phyloP scores from a whole-genome alignment of 78 protist genomes.

The Polysphondylium violaceum region DNA sequence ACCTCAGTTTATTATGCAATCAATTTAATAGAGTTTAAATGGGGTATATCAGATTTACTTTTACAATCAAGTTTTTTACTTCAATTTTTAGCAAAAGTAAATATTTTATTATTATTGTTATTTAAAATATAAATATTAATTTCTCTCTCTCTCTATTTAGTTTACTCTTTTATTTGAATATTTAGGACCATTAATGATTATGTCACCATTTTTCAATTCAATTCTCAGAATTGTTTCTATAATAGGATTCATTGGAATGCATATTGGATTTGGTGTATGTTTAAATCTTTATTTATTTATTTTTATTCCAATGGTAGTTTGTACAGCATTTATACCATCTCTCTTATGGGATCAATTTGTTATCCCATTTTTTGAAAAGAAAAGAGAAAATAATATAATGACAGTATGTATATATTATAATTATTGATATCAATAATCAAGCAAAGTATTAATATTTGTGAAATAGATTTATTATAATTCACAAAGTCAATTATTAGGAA shows the following conservation, averaged over 20 bases:
- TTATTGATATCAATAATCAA: neutral
- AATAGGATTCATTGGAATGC: conserved; percentile 60
- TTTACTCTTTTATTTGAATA: conserved; percentile 56
- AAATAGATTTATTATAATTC: too few relatives aligned
- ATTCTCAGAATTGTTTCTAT: conserved; percentile 36
- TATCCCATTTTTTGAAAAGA: neutral
- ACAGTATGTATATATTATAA: neutral
- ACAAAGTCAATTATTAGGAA: too few relatives aligned
- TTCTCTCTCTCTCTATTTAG: conserved; percentile 10
- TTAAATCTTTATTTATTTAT: conserved; percentile 45
- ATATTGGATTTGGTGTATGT: conserved; percentile 70
- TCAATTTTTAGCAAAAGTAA: neutral
- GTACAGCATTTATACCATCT: conserved; percentile 17
- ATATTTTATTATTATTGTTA: neutral
- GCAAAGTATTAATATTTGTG: too few relatives aligned
- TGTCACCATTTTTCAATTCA: conserved; percentile 43
- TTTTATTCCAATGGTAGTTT: conserved; percentile 42
- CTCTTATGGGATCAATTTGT: conserved; percentile 21
- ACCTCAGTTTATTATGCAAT: conserved; percentile 62
- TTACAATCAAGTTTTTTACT: conserved; percentile 30
- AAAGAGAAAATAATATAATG: neutral
- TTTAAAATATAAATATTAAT: neutral
- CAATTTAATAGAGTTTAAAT: conserved; percentile 37
- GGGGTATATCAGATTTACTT: conserved; percentile 22
- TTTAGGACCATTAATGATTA: conserved; percentile 45